Conservation (phyloP, 2,329 filamentous ascomycete species). For the Phyllachora maydis region DNA sequence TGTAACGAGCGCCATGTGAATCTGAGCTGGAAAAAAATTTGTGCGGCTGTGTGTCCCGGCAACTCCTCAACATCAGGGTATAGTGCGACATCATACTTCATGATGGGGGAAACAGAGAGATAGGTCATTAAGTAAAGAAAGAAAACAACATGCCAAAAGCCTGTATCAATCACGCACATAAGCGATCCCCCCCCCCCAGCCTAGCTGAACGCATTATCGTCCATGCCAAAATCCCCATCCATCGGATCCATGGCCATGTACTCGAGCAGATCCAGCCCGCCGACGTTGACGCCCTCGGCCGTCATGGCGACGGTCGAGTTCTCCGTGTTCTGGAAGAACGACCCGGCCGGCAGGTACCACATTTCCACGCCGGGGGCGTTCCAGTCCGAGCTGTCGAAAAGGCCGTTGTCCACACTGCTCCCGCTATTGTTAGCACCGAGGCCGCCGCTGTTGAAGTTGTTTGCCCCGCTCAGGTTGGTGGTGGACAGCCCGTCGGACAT, state of each 20-base stretch:
- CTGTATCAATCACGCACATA: no score
- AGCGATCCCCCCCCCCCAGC: no score
- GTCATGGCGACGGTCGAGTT: constrained; percentile 43
- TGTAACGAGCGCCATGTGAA: no score
- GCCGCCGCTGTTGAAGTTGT: not conserved
- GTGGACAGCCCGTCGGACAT: no score
- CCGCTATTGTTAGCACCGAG: not conserved
- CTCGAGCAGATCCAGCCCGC: constrained; percentile 44
- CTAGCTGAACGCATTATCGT: no score
- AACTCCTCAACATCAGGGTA: no score
- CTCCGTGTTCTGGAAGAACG: constrained; percentile 44
- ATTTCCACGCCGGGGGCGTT: constrained; percentile 33
- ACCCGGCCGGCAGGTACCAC: constrained; percentile 46
- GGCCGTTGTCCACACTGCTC: constrained; percentile 1
- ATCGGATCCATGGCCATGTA: constrained; percentile 46
- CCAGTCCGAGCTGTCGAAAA: constrained; percentile 30
- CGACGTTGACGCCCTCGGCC: constrained; percentile 44
- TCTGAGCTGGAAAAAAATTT: no score
- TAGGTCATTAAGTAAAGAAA: no score
- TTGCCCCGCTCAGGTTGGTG: constrained; percentile 3
- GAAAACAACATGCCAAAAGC: no score
- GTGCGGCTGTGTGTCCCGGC: no score
- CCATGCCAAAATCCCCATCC: constrained; percentile 1
- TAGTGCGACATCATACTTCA: no score
- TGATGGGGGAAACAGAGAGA: no score